Evolutionary conservation across 2,329 filamentous ascomycete species (phyloP).

Genomic region (Botrytis pseudocinerea): DNA sequence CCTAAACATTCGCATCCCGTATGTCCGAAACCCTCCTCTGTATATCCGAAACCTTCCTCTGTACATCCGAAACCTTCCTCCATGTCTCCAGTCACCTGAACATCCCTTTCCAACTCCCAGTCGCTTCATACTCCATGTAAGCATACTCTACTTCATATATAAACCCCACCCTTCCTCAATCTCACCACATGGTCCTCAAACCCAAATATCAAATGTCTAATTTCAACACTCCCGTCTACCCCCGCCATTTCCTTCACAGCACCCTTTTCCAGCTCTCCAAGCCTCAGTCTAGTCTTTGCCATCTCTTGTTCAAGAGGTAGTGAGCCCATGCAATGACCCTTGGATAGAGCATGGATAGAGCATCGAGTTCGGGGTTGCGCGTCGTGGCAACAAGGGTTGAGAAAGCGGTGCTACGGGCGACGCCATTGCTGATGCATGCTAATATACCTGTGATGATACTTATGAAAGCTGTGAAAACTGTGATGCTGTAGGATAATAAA

Average conservation of each 20-base stretch:
- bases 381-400: slow-evolving; percentile 27
- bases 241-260: background rate
- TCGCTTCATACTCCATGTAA: background rate
- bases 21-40: background rate
- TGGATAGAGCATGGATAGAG: background rate
- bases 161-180: background rate
- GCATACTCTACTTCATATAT: background rate
- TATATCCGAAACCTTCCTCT: no score
- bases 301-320: background rate
- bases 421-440: slow-evolving; percentile 24
- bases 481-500: slow-evolving; percentile 14
- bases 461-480: background rate
- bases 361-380: slow-evolving; percentile 18
- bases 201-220: background rate
- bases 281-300: background rate
- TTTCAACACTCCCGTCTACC: background rate
- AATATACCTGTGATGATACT: background rate
- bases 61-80: no score
- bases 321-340: slow-evolving; percentile 19
- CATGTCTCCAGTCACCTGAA: no score
- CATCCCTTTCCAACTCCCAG: background rate
- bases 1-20: background rate
- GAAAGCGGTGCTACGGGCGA: slow-evolving; percentile 25
- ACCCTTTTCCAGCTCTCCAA: background rate
- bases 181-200: background rate